Percentiles rank a stretch among this genome's conserved stretches.
Evolutionary conservation across 202 grass and related monocot species (phyloP).

Genomic region (Elaeis oleifera): DNA sequence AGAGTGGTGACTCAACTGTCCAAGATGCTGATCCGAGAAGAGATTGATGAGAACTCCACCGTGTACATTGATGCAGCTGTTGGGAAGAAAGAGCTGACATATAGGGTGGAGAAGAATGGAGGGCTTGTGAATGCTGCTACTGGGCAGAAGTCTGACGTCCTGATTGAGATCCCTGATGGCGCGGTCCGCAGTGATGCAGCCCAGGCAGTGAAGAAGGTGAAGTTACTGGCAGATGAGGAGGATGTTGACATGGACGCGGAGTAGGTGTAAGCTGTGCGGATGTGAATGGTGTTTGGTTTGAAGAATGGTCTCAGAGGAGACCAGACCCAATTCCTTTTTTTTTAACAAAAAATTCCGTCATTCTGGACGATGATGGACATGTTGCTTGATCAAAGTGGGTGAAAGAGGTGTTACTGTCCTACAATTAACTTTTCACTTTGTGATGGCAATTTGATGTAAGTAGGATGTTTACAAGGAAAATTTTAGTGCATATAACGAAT

Average conservation of each 20-base stretch:
- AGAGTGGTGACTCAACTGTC: slow-evolving; percentile 35
- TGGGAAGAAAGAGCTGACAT: slow-evolving; percentile 21
- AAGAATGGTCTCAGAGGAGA: too few relatives aligned
- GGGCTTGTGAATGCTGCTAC: slow-evolving; percentile 74
- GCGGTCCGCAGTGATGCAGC: slow-evolving; percentile 27
- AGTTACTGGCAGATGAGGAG: slow-evolving; percentile 39
- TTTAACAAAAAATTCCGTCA: too few relatives aligned
- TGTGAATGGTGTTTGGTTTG: too few relatives aligned
- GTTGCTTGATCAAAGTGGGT: too few relatives aligned
- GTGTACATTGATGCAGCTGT: slow-evolving; percentile 25
- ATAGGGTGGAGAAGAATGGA: slow-evolving; percentile 42
- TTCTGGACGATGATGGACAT: too few relatives aligned
- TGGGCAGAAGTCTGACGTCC: slow-evolving; percentile 68
- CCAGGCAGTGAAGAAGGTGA: slow-evolving; percentile 83
- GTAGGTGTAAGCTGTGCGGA: not conserved
- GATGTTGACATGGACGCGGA: slow-evolving; percentile 69
- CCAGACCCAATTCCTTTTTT: too few relatives aligned
- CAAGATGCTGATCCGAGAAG: slow-evolving; percentile 29
- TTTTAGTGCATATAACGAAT: too few relatives aligned
- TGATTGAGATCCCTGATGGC: slow-evolving; percentile 66
- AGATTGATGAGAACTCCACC: slow-evolving; percentile 23
- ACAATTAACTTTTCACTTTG: too few relatives aligned
- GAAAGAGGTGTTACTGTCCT: too few relatives aligned
- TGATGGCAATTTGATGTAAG: too few relatives aligned
- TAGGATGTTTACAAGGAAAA: too few relatives aligned